These are phyloP conservation scores for Dothideomycetes sp. DNA, from an alignment of 2,329 filamentous ascomycete species.

Conservation along the genomic window DNA sequence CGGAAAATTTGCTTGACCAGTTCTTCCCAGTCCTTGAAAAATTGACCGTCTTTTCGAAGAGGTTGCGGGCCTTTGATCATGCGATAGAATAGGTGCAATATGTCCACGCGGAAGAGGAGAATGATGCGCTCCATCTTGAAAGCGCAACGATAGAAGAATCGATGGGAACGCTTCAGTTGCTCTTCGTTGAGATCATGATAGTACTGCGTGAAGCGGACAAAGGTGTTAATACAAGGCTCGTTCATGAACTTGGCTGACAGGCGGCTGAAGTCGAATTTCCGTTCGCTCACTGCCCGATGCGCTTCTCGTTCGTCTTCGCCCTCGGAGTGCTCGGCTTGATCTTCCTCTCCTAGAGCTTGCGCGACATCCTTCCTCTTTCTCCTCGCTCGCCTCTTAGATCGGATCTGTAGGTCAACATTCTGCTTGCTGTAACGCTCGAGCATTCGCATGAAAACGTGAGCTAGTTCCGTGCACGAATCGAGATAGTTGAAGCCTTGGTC, in stretches of 20 bases:
- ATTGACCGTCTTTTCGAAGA: constrained; percentile 49
- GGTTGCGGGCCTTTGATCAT: constrained; percentile 85
- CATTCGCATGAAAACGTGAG: constrained; percentile 85
- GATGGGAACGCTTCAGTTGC: constrained; percentile 83
- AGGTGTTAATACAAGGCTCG: constrained; percentile 81
- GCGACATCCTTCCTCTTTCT: constrained; percentile 54
- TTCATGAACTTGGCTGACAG: constrained; percentile 73
- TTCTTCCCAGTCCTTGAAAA: constrained; percentile 84
- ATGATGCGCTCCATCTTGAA: constrained; percentile 92
- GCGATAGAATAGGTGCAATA: constrained; percentile 74
- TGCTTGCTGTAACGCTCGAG: constrained; percentile 90
- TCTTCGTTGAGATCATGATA: constrained; percentile 68
- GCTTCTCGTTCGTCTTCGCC: constrained; percentile 62
- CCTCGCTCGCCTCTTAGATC: constrained; percentile 63
- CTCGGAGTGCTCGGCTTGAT: constrained; percentile 43
- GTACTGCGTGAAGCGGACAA: constrained; percentile 65
- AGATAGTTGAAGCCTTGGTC: constrained; percentile 90
- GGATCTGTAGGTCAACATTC: constrained; percentile 86
- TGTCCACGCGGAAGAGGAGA: constrained; percentile 82
- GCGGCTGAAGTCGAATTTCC: constrained; percentile 85
- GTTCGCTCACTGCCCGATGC: constrained; percentile 62
- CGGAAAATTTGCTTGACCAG: constrained; percentile 74
- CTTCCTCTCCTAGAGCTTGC: constrained; percentile 23
- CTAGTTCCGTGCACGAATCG: constrained; percentile 80
- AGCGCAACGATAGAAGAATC: constrained; percentile 85